These are phyloP conservation scores for Pholiota conissans DNA, from an alignment of 768 basidiomycete genomes.

Conservation along the genomic window DNA sequence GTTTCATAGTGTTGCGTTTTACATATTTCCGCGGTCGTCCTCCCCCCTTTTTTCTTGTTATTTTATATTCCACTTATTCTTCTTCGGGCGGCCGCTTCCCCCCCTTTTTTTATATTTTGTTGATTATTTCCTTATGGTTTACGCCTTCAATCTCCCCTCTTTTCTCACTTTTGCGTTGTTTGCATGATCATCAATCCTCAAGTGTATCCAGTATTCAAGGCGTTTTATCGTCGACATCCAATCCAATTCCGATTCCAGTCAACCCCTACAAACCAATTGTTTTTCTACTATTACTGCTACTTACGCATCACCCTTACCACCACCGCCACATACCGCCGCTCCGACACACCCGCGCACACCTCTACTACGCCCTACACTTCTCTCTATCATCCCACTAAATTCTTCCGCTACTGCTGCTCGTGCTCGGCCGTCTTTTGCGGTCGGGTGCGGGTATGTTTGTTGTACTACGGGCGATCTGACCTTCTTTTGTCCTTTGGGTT, in stretches of 20 bases:
- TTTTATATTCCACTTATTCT: neutral
- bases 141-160: too few relatives aligned
- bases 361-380: too few relatives aligned
- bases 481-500: too few relatives aligned
- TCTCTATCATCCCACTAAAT: too few relatives aligned
- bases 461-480: too few relatives aligned
- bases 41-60: neutral
- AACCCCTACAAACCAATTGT: neutral
- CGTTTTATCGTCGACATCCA: neutral
- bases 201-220: constrained; percentile 11
- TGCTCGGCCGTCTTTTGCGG: too few relatives aligned
- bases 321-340: neutral
- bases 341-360: too few relatives aligned
- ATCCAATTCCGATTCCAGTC: too few relatives aligned
- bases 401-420: too few relatives aligned
- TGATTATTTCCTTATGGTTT: neutral
- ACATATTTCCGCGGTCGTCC: neutral
- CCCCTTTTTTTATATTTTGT: neutral
- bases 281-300: neutral
- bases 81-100: neutral
- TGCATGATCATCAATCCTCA: constrained; percentile 6
- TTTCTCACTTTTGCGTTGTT: neutral
- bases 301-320: neutral
- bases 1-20: neutral
- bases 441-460: too few relatives aligned